phyloP scores from a whole-genome alignment of 306 rosid genomes.

The Delonix regia region DNA sequence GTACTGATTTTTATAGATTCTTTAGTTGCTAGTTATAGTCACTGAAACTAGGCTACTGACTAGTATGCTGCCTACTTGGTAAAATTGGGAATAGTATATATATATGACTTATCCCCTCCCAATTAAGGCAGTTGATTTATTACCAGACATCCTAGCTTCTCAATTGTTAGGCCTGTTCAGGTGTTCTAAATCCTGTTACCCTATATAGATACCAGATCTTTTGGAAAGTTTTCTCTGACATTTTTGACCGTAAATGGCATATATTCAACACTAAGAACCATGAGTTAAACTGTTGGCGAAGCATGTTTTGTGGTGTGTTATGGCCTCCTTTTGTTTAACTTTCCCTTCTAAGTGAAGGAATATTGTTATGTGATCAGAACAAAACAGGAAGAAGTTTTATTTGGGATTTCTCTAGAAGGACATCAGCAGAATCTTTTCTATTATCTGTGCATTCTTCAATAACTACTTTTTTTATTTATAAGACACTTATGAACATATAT shows the following conservation, averaged over 20 bases:
- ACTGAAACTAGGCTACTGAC: background rate
- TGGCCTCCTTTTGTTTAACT: background rate
- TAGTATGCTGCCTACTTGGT: conserved; percentile 1
- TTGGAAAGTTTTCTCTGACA: conserved; percentile 9
- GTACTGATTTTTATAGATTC: conserved; percentile 8
- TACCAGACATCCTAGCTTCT: conserved; percentile 36
- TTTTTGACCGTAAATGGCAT: background rate
- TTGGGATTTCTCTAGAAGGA: background rate
- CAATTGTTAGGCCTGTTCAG: conserved; percentile 9
- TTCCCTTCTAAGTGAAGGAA: background rate
- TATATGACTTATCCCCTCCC: background rate
- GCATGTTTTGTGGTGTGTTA: background rate
- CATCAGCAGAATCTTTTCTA: conserved; percentile 7
- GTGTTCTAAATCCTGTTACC: conserved; percentile 14
- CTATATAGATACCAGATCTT: conserved; percentile 5
- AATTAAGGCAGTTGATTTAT: conserved; percentile 7
- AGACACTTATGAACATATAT: conserved; percentile 27
- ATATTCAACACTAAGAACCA: conserved; percentile 19
- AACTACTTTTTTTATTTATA: background rate
- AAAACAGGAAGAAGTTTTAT: conserved; percentile 16
- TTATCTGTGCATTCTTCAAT: background rate
- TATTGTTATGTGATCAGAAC: conserved; percentile 4
- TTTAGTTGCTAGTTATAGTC: conserved; percentile 8
- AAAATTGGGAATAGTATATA: background rate
- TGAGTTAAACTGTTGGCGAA: conserved; percentile 16